Evolutionary conservation across 805 yeast species (phyloP).

Genomic region (Pichia phayaonensis): DNA sequence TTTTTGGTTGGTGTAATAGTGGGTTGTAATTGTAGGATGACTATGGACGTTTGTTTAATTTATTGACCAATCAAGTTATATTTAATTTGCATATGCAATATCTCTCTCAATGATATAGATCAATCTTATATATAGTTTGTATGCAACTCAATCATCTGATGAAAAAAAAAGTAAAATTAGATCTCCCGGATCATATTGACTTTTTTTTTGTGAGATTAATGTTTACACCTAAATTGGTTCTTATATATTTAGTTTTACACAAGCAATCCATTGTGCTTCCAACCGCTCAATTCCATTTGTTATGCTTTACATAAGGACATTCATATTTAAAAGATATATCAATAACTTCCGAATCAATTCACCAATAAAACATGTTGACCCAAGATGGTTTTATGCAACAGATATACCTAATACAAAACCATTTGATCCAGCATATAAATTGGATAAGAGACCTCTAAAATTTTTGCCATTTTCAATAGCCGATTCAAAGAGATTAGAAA

Average conservation of each 20-base stretch:
- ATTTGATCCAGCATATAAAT: conserved; percentile 43
- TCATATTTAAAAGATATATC: neutral
- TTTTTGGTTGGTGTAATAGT: neutral
- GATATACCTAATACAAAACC: conserved; percentile 72
- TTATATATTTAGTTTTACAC: too few relatives aligned
- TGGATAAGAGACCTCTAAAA: conserved; percentile 43
- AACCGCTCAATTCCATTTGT: neutral
- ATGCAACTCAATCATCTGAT: too few relatives aligned
- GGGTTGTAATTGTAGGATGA: neutral
- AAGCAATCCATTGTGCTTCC: neutral
- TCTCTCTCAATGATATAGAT: too few relatives aligned
- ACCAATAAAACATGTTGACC: neutral
- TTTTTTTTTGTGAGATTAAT: too few relatives aligned
- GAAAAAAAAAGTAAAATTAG: too few relatives aligned
- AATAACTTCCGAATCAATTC: neutral
- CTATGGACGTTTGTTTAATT: too few relatives aligned
- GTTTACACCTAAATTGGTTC: neutral
- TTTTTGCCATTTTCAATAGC: conserved; percentile 58
- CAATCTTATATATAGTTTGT: too few relatives aligned
- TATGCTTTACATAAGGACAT: neutral
- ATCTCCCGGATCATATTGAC: too few relatives aligned
- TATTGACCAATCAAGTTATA: neutral
- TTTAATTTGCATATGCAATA: too few relatives aligned
- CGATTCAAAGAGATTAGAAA: conserved; percentile 61
- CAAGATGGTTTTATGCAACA: conserved; percentile 76